These are phyloP conservation scores for Asterionellopsis glacialis DNA, from an alignment of 108 stramenopile genomes.

Conservation along the genomic window DNA sequence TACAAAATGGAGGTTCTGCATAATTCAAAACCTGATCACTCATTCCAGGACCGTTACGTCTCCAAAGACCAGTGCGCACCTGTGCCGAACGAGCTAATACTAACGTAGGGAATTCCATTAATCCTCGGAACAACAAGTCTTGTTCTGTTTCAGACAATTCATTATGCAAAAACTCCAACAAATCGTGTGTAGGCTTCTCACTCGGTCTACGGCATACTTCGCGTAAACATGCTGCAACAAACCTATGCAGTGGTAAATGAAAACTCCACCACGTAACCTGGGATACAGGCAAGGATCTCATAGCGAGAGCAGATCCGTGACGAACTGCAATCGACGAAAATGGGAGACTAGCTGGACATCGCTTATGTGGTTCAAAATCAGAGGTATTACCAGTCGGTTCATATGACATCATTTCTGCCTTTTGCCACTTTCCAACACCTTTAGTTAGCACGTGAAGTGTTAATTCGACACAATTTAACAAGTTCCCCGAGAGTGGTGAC, in stretches of 20 bases:
- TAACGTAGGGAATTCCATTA: constrained; percentile 80
- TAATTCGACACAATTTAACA: constrained; percentile 62
- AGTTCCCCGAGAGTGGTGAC: constrained; percentile 47
- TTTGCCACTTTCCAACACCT: constrained; percentile 66
- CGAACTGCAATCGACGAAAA: constrained; percentile 63
- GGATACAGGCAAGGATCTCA: constrained; percentile 62
- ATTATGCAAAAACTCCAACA: constrained; percentile 24
- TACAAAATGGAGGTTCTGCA: constrained; percentile 91
- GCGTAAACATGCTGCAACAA: constrained; percentile 73
- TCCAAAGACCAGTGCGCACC: constrained; percentile 89
- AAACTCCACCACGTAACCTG: constrained; percentile 82
- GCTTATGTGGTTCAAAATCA: constrained; percentile 32
- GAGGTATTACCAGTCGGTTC: constrained; percentile 36
- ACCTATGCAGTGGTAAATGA: constrained; percentile 88
- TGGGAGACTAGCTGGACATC: constrained; percentile 57
- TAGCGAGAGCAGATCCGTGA: constrained; percentile 55
- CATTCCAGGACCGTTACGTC: constrained; percentile 87
- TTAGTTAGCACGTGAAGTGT: constrained; percentile 47
- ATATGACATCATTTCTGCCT: constrained; percentile 43
- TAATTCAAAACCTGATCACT: constrained; percentile 85
- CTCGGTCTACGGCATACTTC: constrained; percentile 49
- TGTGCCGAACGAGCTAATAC: constrained; percentile 74
- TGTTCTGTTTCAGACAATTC: constrained; percentile 9
- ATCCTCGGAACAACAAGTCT: constrained; percentile 53
- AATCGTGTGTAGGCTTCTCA: constrained; percentile 9